Base-by-base conservation (phyloP, 148 eudicot species). In the Nepenthes gracilis region DNA sequence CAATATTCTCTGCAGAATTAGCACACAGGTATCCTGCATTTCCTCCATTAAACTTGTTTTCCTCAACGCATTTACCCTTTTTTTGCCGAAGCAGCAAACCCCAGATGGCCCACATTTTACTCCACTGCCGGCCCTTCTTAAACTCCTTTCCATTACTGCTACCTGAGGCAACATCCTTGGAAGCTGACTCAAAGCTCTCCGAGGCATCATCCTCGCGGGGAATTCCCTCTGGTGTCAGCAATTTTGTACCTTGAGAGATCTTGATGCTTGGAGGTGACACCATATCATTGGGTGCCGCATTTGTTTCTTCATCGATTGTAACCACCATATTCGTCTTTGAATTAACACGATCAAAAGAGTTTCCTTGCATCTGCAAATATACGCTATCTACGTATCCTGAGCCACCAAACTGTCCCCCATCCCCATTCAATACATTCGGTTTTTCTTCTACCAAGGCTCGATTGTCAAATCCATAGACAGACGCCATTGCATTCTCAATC, bases 41-140 rank as follows among this genome's bases (percentile, higher is more conserved):
- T 32, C 47, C 75, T 56, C 61, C 23, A n/a, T 35, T 58, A 33
- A 65, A 35, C 49, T 67, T 63, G 33, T 62, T 74, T 43, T 59
- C 63, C 10, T 52, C 61, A 45, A 49, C 78, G 61, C 36, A 33
- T 72, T 74, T 75, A 10, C 65, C 79, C 1, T 81, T 75, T 50
- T 69, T 65, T 36, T 48, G 51, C 57, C 76, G 67, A 55, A 64
- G 37, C 5, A 66, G 74, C 55, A 74, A 73, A 61, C 96, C 96
- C 79, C 84, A 74, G 11, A 77, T 55, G 37, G 70, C 81, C 79
- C 80, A 79, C 60, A 74, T 64, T 69, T 81, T 85, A 57, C 82
- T 70, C 97, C 97, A 82, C 37, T 70, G 75, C 43, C 74, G 67
- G 2, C 76, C 60, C 49, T 83, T 85, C 78, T 81, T 88, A 35